Base-by-base conservation (phyloP, 1,284 basidiomycete species). In the Ceratorhiza oryzae-sativae region DNA sequence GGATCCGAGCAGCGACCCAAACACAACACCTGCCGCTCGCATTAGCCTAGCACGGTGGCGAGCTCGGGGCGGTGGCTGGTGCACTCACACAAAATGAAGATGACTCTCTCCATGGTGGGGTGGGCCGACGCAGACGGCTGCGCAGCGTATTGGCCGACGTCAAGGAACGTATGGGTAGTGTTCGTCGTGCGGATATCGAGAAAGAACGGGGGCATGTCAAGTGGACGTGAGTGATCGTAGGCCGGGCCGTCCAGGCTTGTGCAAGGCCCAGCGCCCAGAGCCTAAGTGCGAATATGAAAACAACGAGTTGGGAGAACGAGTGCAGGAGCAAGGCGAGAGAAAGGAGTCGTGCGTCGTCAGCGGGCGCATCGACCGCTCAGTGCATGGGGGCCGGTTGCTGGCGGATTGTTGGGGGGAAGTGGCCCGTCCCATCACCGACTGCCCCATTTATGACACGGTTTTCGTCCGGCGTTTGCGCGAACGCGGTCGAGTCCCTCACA, bases 181-280 rank as follows among this genome's bases (percentile, higher is more conserved):
- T 45, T 45, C 32, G 65, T 27, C n/a, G n/a, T n/a, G 27, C 36
- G 62, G 36, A 30, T 51, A n/a, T 53, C 23, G 10, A n/a, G 30
- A 68, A 68, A 13, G 51, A 68, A 51, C 25, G 65, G 65, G 51
- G 36, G 39, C 65, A 68, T 68, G 65, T 55, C 51, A 34, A 34
- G 34, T 32, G 20, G 65, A 56, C 65, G 65, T 68, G 20, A 68
- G 51, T 53, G 62, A 68, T 68, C 53, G 65, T 68, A 55, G 51
- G 23, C n/a, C 27, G n/a, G 20, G 27, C 39, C 48, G 34, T 30
- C 45, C 48, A 36, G 15, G 36, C 53, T 25, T 32, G 51, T 53
- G 65, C 25, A 36, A 30, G 49, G 34, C 65, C 55, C 34, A 46
- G 51, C 49, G 62, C 49, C 34, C 55, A 58, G 30, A 41, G 55